These are phyloP conservation scores for Syzygium malaccense DNA, from an alignment of 441 rosid species.

Conservation along the genomic window DNA sequence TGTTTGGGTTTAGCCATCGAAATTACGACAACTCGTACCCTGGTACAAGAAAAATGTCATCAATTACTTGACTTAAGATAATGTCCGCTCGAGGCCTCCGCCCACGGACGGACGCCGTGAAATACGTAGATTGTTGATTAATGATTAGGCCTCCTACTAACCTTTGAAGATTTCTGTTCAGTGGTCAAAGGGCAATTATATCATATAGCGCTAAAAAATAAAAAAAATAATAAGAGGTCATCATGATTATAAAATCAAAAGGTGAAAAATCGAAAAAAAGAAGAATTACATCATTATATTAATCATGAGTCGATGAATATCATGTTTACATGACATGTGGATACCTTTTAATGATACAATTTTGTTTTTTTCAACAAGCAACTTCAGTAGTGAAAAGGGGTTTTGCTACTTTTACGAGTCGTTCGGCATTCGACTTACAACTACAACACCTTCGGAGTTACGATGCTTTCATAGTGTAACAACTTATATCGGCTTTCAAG, in stretches of 20 bases:
- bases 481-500: accelerated
- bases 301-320: neutral
- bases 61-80: too few species aligned
- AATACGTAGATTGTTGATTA: neutral
- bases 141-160: neutral
- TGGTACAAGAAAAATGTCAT: too few species aligned
- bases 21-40: neutral
- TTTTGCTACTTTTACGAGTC: neutral
- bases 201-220: too few species aligned
- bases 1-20: too few species aligned
- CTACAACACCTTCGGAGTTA: neutral
- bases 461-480: accelerated
- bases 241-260: neutral
- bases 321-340: too few species aligned
- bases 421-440: neutral
- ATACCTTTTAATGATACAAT: neutral
- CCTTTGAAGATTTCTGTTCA: neutral
- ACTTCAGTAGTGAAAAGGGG: accelerated
- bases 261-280: neutral
- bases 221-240: neutral
- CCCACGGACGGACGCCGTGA: too few species aligned
- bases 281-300: too few species aligned
- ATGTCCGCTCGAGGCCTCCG: too few species aligned
- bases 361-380: neutral
- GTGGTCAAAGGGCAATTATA: neutral